These are phyloP conservation scores for Trypanosoma congolense DNA, from an alignment of 208 protist genomes.

Conservation along the genomic window DNA sequence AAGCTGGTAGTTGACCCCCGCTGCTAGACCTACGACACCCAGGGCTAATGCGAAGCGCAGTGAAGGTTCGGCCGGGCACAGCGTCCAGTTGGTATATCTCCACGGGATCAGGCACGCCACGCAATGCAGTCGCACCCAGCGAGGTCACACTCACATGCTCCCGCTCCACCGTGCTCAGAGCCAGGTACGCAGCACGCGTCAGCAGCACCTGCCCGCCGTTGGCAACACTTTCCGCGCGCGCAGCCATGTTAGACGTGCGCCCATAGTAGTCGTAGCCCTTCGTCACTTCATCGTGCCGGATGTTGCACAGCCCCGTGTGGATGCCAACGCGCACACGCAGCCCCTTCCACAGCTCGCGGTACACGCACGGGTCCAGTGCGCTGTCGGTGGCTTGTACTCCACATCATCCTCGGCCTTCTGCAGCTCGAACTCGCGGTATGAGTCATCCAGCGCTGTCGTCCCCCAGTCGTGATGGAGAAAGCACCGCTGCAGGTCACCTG, in stretches of 20 bases:
- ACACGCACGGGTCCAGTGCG: constrained; percentile 25
- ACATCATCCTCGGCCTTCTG: constrained; percentile 9
- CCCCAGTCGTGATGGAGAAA: constrained; percentile 46
- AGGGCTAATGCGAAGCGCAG: constrained; percentile 6
- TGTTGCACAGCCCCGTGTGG: neutral
- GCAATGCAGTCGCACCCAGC: constrained; percentile 33
- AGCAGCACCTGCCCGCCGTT: neutral
- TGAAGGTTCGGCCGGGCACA: constrained; percentile 28
- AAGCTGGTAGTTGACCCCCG: neutral
- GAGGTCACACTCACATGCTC: constrained; percentile 25
- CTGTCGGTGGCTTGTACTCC: constrained; percentile 18
- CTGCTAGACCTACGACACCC: too few species aligned
- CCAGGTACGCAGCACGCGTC: neutral
- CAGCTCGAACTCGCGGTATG: constrained; percentile 37
- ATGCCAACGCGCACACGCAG: constrained; percentile 34
- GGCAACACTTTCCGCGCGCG: neutral
- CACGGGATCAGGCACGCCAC: constrained; percentile 37
- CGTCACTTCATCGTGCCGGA: neutral
- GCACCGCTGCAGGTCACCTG: constrained; percentile 35
- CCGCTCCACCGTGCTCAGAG: neutral
- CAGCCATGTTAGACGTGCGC: neutral
- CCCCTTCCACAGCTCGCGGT: constrained; percentile 28
- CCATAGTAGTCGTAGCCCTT: neutral
- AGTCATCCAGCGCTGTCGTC: neutral
- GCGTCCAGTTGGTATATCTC: constrained; percentile 49